Base-by-base conservation (phyloP, 352 stramenopile genomes). In the Phytophthora europaea region DNA sequence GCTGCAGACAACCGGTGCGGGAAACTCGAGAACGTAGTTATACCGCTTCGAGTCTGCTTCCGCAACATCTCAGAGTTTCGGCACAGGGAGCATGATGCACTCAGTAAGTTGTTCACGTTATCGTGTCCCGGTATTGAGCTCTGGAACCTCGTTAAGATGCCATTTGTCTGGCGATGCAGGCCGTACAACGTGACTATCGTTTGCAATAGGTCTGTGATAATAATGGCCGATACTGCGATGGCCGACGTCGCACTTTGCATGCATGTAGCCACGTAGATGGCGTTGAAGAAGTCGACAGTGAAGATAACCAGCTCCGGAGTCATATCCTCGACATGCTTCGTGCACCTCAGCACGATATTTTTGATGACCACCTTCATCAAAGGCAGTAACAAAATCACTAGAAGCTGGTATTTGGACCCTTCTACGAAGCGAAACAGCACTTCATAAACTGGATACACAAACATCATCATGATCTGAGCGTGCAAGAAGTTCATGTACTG, bases 391-490 rank as follows among this genome's bases (percentile, higher is more conserved):
- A 45, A 18, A 18, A 45, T 45, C 38, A 45, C 38, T 8, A 13
- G 38, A n/a, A 72, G 20, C 22, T 45, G 38, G 6, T n/a, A 45
- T 6, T 45, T 45, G 5, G 38, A 45, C 13, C 38, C 36, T n/a
- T 45, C 38, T 3, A 47, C 38, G 8, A 9, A n/a, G 4, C 38
- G 38, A 2, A 47, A 47, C 38, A 47, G 7, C 1, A 47, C 13
- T 47, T 47, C 38, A 16, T 47, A 47, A 15, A 47, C 18, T 5
- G 72, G 72, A 23, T 79, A 79, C 2, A 76, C 38, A 12, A 76
- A 68, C 50, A 66, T 47, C 53, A 47, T n/a, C 38, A 47, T 47
- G 38, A 47, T 47, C 38, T 47, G 38, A 3, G 38, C 38, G 38
- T 47, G 38, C 13, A 47, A n/a, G 15, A 47, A 47, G 15, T 47